Base-by-base conservation (phyloP, 2,329 filamentous ascomycete genomes). In the Allantophomopsis cytisporea region DNA sequence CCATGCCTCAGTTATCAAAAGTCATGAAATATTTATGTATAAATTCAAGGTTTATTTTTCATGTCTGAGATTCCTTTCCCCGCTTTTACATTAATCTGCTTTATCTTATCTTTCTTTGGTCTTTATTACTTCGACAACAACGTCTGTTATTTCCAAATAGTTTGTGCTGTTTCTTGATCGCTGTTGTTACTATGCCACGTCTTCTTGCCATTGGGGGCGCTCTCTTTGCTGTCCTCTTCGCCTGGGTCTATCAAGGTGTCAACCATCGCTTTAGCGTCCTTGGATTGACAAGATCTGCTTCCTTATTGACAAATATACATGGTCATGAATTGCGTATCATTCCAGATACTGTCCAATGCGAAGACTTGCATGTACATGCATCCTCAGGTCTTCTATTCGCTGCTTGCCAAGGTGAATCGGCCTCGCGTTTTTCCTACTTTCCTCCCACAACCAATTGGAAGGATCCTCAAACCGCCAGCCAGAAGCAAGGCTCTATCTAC, bases 291-390 rank as follows among this genome's bases (percentile, higher is more conserved):
- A 14, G 31, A 15, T 17, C 31, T 17, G 7, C 16, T 13, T 14
- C n/a, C 12, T 15, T 8, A 34, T 15, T 34, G 14, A 8, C 16
- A 2, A 34, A 34, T 17, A 34, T 34, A 7, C 31, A 34, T 17
- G 31, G 31, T 2, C 43, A 56, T 4, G 57, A 61, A 16, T 49
- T 70, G 1, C 47, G 61, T 5, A 43, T 49, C 8, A 69, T 79
- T 8, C 52, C 62, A 0, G 66, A 72, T 44, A 77, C 74, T 0
- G 51, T 60, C 2, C 61, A 71, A 13, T 78, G 74, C 48, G 76
- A 80, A 47, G 75, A 80, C 43, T 36, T 80, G 3, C 73, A 79
- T 47, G 63, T 73, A 40, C 66, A 77, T 43, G 50, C 50, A 1
- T 52, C 62, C 0, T 67, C 64, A 13, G 60, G 64, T 0, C 42